These are phyloP conservation scores for Phoma sp. DNA, from an alignment of 2,329 filamentous ascomycete species.

Conservation along the genomic window DNA sequence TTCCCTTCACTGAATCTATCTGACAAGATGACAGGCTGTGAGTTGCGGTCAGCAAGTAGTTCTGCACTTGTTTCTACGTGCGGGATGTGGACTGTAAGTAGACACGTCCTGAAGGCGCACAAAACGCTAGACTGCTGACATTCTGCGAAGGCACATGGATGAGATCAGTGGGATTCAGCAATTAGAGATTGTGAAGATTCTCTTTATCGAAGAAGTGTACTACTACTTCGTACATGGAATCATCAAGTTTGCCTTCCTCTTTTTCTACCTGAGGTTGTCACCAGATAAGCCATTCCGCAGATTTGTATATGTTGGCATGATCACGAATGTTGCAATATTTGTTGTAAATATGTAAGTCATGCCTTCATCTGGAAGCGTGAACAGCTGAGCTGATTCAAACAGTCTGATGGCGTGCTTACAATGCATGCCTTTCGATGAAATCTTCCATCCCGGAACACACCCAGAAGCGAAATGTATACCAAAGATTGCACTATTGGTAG, in stretches of 20 bases:
- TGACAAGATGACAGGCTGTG: constrained; percentile 14
- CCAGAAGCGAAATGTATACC: constrained; percentile 33
- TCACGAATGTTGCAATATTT: constrained; percentile 33
- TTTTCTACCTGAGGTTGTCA: constrained; percentile 46
- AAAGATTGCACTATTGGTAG: constrained; percentile 36
- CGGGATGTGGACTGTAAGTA: constrained; percentile 31
- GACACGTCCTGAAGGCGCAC: neutral
- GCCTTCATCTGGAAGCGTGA: neutral
- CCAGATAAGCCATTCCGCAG: constrained; percentile 29
- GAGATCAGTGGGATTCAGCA: constrained; percentile 2
- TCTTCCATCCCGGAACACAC: constrained; percentile 35
- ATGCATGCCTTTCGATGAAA: constrained; percentile 42
- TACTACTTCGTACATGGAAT: constrained; percentile 43
- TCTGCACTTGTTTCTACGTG: constrained; percentile 32
- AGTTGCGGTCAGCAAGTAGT: constrained; percentile 28
- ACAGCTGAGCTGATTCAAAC: neutral
- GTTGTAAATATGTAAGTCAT: constrained; percentile 31
- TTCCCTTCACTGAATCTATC: neutral
- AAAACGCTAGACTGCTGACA: neutral
- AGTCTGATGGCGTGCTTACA: constrained; percentile 40
- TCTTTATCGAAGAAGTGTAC: constrained; percentile 44
- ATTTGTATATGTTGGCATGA: constrained; percentile 35
- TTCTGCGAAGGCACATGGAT: neutral
- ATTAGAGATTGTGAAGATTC: constrained; percentile 19
- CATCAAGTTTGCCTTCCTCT: constrained; percentile 45